Evolutionary conservation across 768 basidiomycete genomes (phyloP), one percentile per base, ranked within the genome.

Genomic region (Leccinum uliginosum): DNA sequence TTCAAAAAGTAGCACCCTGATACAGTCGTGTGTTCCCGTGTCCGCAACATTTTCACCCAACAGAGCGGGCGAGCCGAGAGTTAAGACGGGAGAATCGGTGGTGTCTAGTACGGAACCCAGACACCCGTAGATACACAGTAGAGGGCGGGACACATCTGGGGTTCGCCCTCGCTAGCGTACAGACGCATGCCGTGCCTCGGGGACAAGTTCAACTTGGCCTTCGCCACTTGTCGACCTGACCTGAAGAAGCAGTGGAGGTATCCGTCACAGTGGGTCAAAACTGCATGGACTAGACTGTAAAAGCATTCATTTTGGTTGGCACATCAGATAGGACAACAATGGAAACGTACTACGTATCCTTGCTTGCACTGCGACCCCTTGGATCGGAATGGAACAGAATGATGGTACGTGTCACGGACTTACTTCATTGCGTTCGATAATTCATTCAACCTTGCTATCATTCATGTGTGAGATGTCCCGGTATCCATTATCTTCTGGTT

Each of bases 1-100:
- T 24, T 12, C 17, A 53, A 55, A 50, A 57, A 52, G 26, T 49
- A 57, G 62, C 57, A 67, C 21, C n/a, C 12, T 14, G 43, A 12
- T 23, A 23, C 1, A 29, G 10, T 14, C 15, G 6, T 17, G 6
- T 10, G 26, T 19, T n/a, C 12, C 10, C 21, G 23, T 43, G 24
- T 17, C 17, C 15, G 23, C 32, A 24, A 11, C 10, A 40, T 30
- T 26, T 45, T 47, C 15, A 43, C 10, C 40, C 15, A n/a, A n/a
- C 7, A 14, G 35, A 38, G 15, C 38, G 9, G 38, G n/a, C 17
- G 38, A 38, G 29, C 3, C 40, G 4, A 43, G 19, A 19, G 19
- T 19, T 2, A 43, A 19, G 11, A 40, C 8, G 14, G 19, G 4
- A 11, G 38, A 11, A 15, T 43, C 4, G 6, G 4, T 11, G 10